Evolutionary conservation across 805 yeast species (phyloP), one percentile per base, ranked within the genome.

Genomic region (Suhomyces kilbournensis): DNA sequence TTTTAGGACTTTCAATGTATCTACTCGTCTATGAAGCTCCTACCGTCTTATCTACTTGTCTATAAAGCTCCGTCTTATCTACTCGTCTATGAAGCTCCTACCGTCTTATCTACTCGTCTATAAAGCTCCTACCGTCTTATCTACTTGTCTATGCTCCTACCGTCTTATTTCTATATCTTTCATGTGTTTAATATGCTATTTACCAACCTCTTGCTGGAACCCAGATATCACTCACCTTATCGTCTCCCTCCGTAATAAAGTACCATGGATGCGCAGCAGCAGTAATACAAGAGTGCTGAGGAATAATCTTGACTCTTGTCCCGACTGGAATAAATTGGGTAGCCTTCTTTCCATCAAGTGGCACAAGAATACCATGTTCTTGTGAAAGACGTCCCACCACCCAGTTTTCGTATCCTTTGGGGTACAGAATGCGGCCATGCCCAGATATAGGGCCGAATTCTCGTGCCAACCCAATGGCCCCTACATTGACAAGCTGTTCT

Each of bases 291-390:
- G 83, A 71, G 63, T 88, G 94, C 64, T 88, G 90, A 3, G 91
- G 90, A 22, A 81, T 56, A 32, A 88, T 73, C 28, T 70, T 68
- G 8, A 86, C 75, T 53, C 78, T 76, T 1, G 83, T 74, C 1
- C 90, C 90, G 30, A 69, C 57, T 22, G 84, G 84, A 22, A 82
- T 71, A 60, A 82, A 65, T 42, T 67, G 53, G 15, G 71, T 63
- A 12, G 61, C 57, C 2, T 66, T 69, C 7, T 52, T 54, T 4
- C 43, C 58, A 6, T 63, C 65, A 14, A 64, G 56, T 2, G 88
- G 84, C n/a, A 70, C 73, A 47, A 88, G 67, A 40, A 88, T 83
- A 9, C 94, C 96, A 63, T 88, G 96, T 61, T 88, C 96, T 65
- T 88, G 94, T 51, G 88, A 82, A 46, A 88, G 66, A 57, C 91